phyloP scores from a whole-genome alignment of 805 yeast species.

The Lipomyces yamanashiensis region DNA sequence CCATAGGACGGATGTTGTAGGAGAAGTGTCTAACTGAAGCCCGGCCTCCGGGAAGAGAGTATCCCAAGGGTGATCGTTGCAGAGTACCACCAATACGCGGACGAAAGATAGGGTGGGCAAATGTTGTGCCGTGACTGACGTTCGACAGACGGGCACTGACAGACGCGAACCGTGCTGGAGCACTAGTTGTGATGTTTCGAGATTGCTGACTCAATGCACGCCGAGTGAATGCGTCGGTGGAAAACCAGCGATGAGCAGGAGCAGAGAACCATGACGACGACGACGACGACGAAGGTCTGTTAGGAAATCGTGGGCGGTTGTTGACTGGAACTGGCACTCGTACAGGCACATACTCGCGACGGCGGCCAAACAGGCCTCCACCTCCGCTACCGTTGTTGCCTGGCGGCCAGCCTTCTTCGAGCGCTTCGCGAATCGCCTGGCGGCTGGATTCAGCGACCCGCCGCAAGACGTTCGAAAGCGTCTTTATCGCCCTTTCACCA shows the following conservation, averaged over 20 bases:
- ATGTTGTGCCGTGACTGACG: slow-evolving; percentile 29
- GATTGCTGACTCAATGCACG: slow-evolving; percentile 6
- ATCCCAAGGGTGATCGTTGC: slow-evolving; percentile 30
- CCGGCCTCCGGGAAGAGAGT: slow-evolving; percentile 35
- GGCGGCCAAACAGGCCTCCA: slow-evolving; percentile 24
- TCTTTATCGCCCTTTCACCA: slow-evolving; percentile 22
- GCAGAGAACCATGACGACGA: slow-evolving; percentile 6
- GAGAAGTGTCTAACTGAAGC: slow-evolving; percentile 33
- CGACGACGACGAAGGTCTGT: background rate
- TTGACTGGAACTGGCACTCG: slow-evolving; percentile 28
- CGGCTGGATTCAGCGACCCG: slow-evolving; percentile 29
- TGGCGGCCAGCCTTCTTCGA: slow-evolving; percentile 29
- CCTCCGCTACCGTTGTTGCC: slow-evolving; percentile 15
- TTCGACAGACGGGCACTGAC: slow-evolving; percentile 8
- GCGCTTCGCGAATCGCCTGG: slow-evolving; percentile 29
- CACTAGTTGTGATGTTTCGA: background rate
- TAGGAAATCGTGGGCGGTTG: slow-evolving; percentile 5
- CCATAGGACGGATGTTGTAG: slow-evolving; percentile 24
- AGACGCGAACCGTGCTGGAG: slow-evolving; percentile 7
- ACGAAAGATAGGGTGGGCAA: slow-evolving; percentile 28
- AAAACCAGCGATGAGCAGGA: background rate
- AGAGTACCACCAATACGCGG: slow-evolving; percentile 37
- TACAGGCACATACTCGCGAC: slow-evolving; percentile 28
- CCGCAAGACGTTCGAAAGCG: slow-evolving; percentile 26
- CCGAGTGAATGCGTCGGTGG: slow-evolving; percentile 6